Conservation (phyloP, 2,329 filamentous ascomycete genomes). For the Lojkania enalia region DNA sequence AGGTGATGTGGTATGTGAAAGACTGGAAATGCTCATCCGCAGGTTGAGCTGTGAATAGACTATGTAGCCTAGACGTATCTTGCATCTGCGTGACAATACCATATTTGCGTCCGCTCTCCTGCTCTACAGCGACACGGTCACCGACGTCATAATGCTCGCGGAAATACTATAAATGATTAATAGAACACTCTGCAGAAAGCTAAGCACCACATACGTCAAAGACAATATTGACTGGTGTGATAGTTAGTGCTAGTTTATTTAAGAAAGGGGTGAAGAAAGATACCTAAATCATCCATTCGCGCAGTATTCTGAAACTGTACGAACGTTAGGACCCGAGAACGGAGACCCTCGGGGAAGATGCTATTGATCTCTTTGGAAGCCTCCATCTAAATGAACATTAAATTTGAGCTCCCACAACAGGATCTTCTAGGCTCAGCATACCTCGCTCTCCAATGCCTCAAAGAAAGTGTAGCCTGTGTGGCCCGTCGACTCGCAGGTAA, state of each 20-base stretch:
- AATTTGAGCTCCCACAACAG: background rate
- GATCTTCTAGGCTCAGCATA: conserved; percentile 52
- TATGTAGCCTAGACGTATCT: conserved; percentile 35
- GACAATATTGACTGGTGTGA: conserved; percentile 32
- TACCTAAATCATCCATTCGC: conserved; percentile 80
- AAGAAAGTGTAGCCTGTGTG: conserved; percentile 91
- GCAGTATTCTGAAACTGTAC: conserved; percentile 86
- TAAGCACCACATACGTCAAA: conserved; percentile 28
- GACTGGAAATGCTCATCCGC: conserved; percentile 36
- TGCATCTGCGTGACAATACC: conserved; percentile 37
- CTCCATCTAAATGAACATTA: conserved; percentile 43
- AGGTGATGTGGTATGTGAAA: conserved; percentile 36
- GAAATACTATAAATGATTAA: conserved; percentile 31
- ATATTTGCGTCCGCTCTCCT: conserved; percentile 31
- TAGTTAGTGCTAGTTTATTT: conserved; percentile 42
- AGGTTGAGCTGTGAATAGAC: conserved; percentile 29
- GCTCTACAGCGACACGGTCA: conserved; percentile 40
- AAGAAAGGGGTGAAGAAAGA: conserved; percentile 22
- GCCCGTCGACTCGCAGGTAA: conserved; percentile 95
- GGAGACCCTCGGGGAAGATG: conserved; percentile 86
- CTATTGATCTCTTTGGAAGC: conserved; percentile 89
- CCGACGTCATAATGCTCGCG: conserved; percentile 38
- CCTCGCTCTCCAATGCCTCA: conserved; percentile 88
- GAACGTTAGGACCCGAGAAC: conserved; percentile 84
- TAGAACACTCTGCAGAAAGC: conserved; percentile 8